Evolutionary conservation across 2,329 filamentous ascomycete genomes (phyloP), one percentile per base, ranked within the genome.

Genomic region (Nigrograna mackinnonii): DNA sequence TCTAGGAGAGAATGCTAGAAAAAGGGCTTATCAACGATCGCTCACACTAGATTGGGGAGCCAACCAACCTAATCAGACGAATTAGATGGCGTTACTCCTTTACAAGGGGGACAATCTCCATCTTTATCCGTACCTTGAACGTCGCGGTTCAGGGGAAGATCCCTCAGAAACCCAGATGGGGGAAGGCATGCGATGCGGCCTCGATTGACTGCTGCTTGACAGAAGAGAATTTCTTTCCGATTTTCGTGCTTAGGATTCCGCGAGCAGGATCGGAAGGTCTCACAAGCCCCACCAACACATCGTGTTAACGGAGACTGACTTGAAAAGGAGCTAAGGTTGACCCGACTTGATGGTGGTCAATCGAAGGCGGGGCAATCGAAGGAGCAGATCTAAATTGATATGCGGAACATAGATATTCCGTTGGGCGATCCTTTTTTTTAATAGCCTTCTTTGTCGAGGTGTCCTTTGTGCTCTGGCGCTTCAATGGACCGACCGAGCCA

Each of bases 21-120:
- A 52, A 37, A 28, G 38, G 43, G 48, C 46, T 41, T 37, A 46
- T 30, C 19, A 31, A 37, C 48, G 48, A 49, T 51, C 48, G 39
- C 39, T 39, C 22, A 37, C 35, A 26, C 37, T 44, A 49, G 31
- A 37, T 44, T 52, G 43, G 49, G 46, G 49, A 28, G 37, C 43
- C 13, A 36, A 52, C 46, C 16, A 44, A 47, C 37, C 32, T 44
- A 51, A 41, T 51, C 41, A 49, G 48, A 49, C 18, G 46, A 51
- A 35, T 51, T 51, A 51, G 45, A 34, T 22, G 47, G 47, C 35
- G 44, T 50, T 30, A 22, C 19, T 31, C 47, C 44, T 35, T 44
- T 39, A 24, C 47, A 47, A 42, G 39, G 16, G 44, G 43, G 46
- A 24, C 37, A 44, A 19, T 33, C 37, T 35, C 24, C 24, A 28